Conservation (phyloP, 139 green algal genomes). For the Helicosporidium sp. region DNA sequence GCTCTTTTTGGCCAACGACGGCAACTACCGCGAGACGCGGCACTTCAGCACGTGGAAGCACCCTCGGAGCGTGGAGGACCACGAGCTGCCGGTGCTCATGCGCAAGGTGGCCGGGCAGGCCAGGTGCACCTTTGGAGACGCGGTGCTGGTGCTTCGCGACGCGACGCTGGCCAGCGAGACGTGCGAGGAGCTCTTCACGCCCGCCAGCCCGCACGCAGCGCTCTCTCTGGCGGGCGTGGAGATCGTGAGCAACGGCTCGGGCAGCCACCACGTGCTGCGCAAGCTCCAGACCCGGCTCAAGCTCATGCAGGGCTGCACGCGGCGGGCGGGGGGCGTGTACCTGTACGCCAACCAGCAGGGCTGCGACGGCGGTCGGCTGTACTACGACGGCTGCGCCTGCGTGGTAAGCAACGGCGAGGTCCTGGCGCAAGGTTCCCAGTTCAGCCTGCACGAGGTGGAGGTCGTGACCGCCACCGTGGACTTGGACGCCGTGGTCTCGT, state of each 20-base stretch:
- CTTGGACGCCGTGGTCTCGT: constrained; percentile 68
- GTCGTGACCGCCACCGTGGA: constrained; percentile 75
- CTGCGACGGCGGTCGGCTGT: constrained; percentile 86
- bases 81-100: constrained; percentile 43
- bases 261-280: constrained; percentile 74
- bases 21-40: constrained; percentile 83
- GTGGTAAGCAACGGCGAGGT: constrained; percentile 77
- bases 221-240: constrained; percentile 69
- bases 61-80: constrained; percentile 36
- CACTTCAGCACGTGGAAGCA: constrained; percentile 79
- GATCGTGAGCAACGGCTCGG: constrained; percentile 83
- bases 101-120: constrained; percentile 34
- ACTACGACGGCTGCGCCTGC: constrained; percentile 76
- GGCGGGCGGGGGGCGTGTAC: constrained; percentile 84
- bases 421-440: constrained; percentile 62
- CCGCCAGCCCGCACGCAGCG: constrained; percentile 42
- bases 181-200: constrained; percentile 96
- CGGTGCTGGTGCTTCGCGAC: constrained; percentile 43
- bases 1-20: constrained; percentile 79
- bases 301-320: constrained; percentile 60
- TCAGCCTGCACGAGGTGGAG: constrained; percentile 53
- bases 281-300: constrained; percentile 45
- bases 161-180: constrained; percentile 57
- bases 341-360: constrained; percentile 93
- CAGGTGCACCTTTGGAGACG: constrained; percentile 66